A percentile compares a stretch with the other conserved stretches of the same genome.
phyloP scores from a whole-genome alignment of 139 green algal genomes.

The Pseudopediastrum boryanum region DNA sequence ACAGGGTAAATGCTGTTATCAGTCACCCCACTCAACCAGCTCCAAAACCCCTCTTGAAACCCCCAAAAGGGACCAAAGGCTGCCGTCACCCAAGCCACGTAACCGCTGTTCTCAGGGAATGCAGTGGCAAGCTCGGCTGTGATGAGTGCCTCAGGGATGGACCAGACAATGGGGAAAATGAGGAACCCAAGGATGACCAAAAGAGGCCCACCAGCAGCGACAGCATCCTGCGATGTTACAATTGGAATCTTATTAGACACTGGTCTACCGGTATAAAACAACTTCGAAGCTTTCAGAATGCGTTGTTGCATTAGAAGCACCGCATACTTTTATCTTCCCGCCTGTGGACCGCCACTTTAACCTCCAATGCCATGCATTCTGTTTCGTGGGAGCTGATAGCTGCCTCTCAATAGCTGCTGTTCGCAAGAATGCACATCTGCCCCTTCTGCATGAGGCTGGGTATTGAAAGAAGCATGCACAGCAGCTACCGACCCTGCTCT shows the following conservation, averaged over 20 bases:
- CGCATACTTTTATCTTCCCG: neutral
- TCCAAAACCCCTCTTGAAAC: constrained; percentile 94
- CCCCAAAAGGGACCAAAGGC: constrained; percentile 97
- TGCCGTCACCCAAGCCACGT: constrained; percentile 95
- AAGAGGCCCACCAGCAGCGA: constrained; percentile 78
- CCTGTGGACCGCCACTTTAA: neutral
- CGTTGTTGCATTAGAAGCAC: neutral
- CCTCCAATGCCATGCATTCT: neutral
- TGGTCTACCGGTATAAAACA: neutral
- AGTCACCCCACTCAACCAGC: constrained; percentile 91
- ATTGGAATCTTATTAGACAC: neutral
- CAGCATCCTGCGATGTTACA: constrained; percentile 70
- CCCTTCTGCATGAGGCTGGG: no score
- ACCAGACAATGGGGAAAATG: constrained; percentile 88
- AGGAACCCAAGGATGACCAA: constrained; percentile 85
- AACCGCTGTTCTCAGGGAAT: constrained; percentile 96
- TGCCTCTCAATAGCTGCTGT: neutral
- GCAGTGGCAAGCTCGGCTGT: constrained; percentile 92
- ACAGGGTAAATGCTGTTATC: constrained; percentile 98
- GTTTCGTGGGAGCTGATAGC: neutral
- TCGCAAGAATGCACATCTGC: no score
- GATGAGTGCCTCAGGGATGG: constrained; percentile 91
- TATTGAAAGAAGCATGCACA: no score
- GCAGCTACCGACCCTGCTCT: no score
- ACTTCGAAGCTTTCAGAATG: neutral